Percentiles rank a stretch among this genome's conserved stretches.
These are phyloP conservation scores for Termitomyces sp. DNA, from an alignment of 768 basidiomycete genomes.

Conservation along the genomic window DNA sequence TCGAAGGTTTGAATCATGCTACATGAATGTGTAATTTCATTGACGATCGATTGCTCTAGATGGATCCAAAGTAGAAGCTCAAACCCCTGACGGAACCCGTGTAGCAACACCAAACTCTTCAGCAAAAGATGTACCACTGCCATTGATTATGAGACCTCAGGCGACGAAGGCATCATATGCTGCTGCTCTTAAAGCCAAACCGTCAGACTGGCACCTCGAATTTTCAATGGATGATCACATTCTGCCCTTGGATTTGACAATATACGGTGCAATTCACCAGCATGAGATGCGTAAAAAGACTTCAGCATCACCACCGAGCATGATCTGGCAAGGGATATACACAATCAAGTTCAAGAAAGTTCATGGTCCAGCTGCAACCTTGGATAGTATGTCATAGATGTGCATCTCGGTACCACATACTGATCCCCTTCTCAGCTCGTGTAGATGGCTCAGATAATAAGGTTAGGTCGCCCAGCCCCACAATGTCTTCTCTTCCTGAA, in stretches of 20 bases:
- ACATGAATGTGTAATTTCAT: neutral
- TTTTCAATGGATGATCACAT: slow-evolving; percentile 90
- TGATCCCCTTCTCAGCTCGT: slow-evolving; percentile 20
- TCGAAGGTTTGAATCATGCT: slow-evolving; percentile 52
- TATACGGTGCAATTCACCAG: slow-evolving; percentile 95
- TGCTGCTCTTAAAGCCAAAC: slow-evolving; percentile 87
- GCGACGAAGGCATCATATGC: slow-evolving; percentile 74
- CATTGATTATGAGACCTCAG: slow-evolving; percentile 21
- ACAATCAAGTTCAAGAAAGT: slow-evolving; percentile 94
- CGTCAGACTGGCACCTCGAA: slow-evolving; percentile 94
- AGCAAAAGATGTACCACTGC: slow-evolving; percentile 31
- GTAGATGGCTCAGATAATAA: slow-evolving; percentile 39
- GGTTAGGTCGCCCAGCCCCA: slow-evolving; percentile 58
- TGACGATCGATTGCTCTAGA: slow-evolving; percentile 38
- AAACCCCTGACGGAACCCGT: slow-evolving; percentile 94
- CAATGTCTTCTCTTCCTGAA: slow-evolving; percentile 75
- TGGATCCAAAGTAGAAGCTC: slow-evolving; percentile 90
- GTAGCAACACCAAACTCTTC: slow-evolving; percentile 78
- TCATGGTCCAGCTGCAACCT: slow-evolving; percentile 62
- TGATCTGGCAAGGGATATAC: slow-evolving; percentile 88
- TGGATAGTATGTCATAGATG: slow-evolving; percentile 50
- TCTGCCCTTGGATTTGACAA: slow-evolving; percentile 82
- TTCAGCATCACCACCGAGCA: slow-evolving; percentile 54
- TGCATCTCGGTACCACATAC: neutral
- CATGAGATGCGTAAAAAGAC: slow-evolving; percentile 78